Conservation (phyloP, 2,329 filamentous ascomycete species). For the Arthrobotrys iridis region DNA sequence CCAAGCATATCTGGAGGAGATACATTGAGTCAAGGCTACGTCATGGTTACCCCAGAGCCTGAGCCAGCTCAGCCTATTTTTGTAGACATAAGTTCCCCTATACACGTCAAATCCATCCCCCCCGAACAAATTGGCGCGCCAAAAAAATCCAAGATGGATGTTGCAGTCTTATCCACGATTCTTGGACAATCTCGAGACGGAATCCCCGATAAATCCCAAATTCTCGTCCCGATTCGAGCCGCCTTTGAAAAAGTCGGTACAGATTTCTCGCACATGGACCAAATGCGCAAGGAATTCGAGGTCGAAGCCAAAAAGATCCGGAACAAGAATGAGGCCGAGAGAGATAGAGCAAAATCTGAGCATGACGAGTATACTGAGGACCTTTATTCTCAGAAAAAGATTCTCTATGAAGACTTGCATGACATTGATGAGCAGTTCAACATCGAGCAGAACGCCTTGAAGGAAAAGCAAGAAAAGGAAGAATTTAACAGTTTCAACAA, state of each 20-base stretch:
- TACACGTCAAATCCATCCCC: slow-evolving; percentile 27
- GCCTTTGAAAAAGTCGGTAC: slow-evolving; percentile 54
- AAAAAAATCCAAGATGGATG: slow-evolving; percentile 34
- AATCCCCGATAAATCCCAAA: slow-evolving; percentile 33
- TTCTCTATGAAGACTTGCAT: slow-evolving; percentile 58
- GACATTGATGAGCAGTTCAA: slow-evolving; percentile 59
- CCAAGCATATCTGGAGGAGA: slow-evolving; percentile 19
- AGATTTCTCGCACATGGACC: slow-evolving; percentile 57
- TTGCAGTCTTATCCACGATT: slow-evolving; percentile 32
- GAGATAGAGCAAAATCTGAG: slow-evolving; percentile 56
- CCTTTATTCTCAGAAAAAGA: slow-evolving; percentile 57
- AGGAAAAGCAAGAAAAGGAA: slow-evolving; percentile 58
- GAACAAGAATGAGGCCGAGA: slow-evolving; percentile 55
- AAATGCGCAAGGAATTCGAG: slow-evolving; percentile 55
- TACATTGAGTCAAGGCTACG: slow-evolving; percentile 41
- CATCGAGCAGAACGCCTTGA: slow-evolving; percentile 55
- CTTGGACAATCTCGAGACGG: slow-evolving; percentile 39
- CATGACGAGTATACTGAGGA: slow-evolving; percentile 57
- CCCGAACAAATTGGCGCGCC: slow-evolving; percentile 21
- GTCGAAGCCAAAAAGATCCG: slow-evolving; percentile 56
- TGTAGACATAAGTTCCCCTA: slow-evolving; percentile 38
- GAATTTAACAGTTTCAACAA: slow-evolving; percentile 58
- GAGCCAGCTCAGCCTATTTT: slow-evolving; percentile 16
- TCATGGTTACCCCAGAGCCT: slow-evolving; percentile 46
- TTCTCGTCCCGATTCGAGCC: slow-evolving; percentile 29